phyloP scores from a whole-genome alignment of 2,329 filamentous ascomycete genomes.

The Myriosclerotinia duriaeana region DNA sequence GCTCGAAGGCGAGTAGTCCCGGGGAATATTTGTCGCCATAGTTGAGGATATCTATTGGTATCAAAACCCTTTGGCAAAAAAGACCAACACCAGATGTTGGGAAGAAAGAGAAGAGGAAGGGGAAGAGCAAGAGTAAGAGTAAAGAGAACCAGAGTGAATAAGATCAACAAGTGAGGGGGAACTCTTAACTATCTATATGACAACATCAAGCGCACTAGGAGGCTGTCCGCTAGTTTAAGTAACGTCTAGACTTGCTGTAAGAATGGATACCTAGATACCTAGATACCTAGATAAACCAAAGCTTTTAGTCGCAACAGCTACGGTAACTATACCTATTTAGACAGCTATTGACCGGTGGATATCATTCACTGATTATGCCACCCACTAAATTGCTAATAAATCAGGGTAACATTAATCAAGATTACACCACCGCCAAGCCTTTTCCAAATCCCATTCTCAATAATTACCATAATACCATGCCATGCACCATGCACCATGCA shows the following conservation, averaged over 20 bases:
- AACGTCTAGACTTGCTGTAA: background rate
- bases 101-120: background rate
- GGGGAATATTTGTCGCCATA: background rate
- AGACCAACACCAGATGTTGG: background rate
- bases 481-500: no score
- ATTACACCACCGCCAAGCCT: no score
- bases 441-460: no score
- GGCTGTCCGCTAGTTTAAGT: background rate
- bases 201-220: background rate
- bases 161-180: background rate
- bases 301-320: no score
- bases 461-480: no score
- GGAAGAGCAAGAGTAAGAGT: background rate
- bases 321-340: no score
- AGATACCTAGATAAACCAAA: no score
- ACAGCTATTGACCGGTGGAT: no score
- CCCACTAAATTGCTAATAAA: no score
- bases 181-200: slow-evolving; percentile 10
- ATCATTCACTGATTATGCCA: no score
- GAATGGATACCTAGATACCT: no score
- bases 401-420: no score
- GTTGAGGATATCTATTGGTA: background rate
- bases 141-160: background rate
- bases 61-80: background rate
- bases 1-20: slow-evolving; percentile 17